Percentiles rank a stretch among this genome's conserved stretches.
phyloP scores from a whole-genome alignment of 441 rosid species.

The Breynia disticha region DNA sequence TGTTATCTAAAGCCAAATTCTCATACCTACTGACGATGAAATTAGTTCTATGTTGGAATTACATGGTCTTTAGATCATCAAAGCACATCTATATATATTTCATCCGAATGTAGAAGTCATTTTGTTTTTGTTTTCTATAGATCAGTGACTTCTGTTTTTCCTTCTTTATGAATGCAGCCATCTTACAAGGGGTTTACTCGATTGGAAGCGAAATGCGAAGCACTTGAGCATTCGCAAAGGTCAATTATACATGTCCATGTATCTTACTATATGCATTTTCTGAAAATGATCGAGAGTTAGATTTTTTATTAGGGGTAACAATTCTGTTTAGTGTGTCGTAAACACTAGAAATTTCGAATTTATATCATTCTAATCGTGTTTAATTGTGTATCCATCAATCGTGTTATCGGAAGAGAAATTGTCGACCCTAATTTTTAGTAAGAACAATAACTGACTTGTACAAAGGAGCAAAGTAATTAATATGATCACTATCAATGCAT shows the following conservation, averaged over 20 bases:
- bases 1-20: background rate
- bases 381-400: no score
- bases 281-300: no score
- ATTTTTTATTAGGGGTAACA: no score
- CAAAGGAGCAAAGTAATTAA: no score
- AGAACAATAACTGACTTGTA: no score
- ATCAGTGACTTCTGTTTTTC: background rate
- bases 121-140: background rate
- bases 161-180: conserved; percentile 15
- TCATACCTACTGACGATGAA: background rate
- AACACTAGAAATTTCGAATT: no score
- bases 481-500: no score
- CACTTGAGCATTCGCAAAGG: conserved; percentile 33
- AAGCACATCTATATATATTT: background rate
- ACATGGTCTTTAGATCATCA: background rate
- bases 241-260: background rate
- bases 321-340: no score
- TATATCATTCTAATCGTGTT: no score
- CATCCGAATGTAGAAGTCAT: background rate
- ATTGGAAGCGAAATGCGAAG: conserved; percentile 33
- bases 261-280: no score
- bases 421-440: no score
- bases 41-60: background rate
- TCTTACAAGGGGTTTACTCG: conserved; percentile 23
- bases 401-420: no score